Evolutionary conservation across 169 alveolate species (phyloP), one percentile per base, ranked within the genome.

Genomic region (Eimeria falciformis): DNA sequence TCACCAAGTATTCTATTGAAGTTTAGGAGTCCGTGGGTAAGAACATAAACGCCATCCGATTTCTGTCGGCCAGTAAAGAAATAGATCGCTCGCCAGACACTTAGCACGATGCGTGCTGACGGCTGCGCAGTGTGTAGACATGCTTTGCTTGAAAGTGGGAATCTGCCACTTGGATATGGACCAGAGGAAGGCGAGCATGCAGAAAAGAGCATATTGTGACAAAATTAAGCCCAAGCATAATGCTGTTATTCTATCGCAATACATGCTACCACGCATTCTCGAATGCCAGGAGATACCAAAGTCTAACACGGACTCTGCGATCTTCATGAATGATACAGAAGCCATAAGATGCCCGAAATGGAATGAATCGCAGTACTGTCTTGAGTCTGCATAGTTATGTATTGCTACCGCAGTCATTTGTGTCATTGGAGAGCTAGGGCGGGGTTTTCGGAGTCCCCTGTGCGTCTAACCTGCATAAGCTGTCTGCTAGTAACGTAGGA

Each of bases 71-170:
- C 18, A 97, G 99, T 47, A 99, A 99, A 53, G 99, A 98, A 92
- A 99, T 99, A 93, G 98, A 98, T 65, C 97, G 96, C 93, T 95
- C 97, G 71, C 97, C 99, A 2, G 97, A 97, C 79, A 98, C 97
- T 66, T 98, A 99, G n/a, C n/a, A n/a, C n/a, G n/a, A n/a, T n/a
- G n/a, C n/a, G n/a, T n/a, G n/a, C n/a, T n/a, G n/a, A n/a, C n/a
- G n/a, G n/a, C n/a, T n/a, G n/a, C n/a, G 99, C 99, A 99, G 95
- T 99, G 99, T 93, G 98, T 99, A 18, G 99, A 99, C 95, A 98
- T 98, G 23, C 98, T 98, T 97, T 98, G 97, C 94, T 95, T 99
- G 29, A 97, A 98, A 55, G 99, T 99, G 29, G 99, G 98, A 92
- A 98, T 99, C 45, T 99, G 99, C 96, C 99, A 99, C 79, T 96